Base-by-base conservation (phyloP, 1,284 basidiomycete species). In the Mycosarcoma mackinlayi region DNA sequence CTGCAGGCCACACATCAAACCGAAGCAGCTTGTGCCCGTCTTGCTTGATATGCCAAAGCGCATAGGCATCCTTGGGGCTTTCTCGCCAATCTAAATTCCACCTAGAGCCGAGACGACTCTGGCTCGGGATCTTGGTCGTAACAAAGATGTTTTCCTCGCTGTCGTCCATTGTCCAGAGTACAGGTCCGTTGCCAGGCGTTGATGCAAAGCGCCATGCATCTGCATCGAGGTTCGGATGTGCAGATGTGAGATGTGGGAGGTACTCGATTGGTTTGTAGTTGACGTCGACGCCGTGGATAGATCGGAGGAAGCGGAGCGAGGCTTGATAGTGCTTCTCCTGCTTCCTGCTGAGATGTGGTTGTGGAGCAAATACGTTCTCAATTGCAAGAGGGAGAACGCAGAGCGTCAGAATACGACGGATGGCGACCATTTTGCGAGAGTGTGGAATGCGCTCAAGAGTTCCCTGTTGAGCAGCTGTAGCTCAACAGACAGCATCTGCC, bases 51-150 rank as follows among this genome's bases (percentile, higher is more conserved):
- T 35, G 30, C 49, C 39, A 51, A 24, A 35, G 21, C 0, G 49
- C 49, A 13, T 42, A 41, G 18, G 23, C 39, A 14, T 42, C 49
- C 35, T 21, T 35, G 2, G 21, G 19, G 7, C 21, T 10, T 13
- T 18, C 39, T 42, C 13, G 16, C 30, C 40, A 33, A 10, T 19
- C 11, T 9, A 51, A 31, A 4, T 34, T 41, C 49, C 28, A 51
- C 10, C 11, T 10, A 0, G 4, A 4, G 4, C 37, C 38, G 2
- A 50, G 38, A 13, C 5, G 21, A 23, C 38, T 50, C 16, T 16
- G n/a, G n/a, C 18, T 25, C 19, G 50, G 50, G 14, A 52, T 21
- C 27, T 35, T 52, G n/a, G 50, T 41, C 8, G 45, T 47, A 19
- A 35, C 47, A 16, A 49, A 49, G 8, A 38, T 16, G 25, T 38